Evolutionary conservation across 352 stramenopile species (phyloP).

Genomic region (Globisporangium megalacanthum): DNA sequence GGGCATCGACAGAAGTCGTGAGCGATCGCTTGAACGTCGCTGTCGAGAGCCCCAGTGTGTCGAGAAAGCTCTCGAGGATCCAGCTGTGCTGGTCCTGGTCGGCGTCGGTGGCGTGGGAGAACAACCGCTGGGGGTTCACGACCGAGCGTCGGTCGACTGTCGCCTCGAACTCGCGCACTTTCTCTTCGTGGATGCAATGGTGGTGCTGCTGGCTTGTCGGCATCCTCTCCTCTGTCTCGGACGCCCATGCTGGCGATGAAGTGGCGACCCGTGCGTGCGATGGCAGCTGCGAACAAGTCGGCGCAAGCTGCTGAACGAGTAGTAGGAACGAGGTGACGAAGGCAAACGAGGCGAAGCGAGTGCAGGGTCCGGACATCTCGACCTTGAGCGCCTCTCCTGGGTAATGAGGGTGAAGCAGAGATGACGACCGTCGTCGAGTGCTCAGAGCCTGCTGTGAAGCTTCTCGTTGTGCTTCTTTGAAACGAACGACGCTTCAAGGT

Average conservation of each 20-base stretch:
- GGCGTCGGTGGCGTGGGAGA: neutral
- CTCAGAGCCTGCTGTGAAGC: too few species aligned
- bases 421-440: too few species aligned
- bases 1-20: conserved; percentile 3
- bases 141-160: conserved; percentile 37
- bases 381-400: too few species aligned
- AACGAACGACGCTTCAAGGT: too few species aligned
- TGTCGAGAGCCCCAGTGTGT: conserved; percentile 27
- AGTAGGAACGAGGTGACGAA: too few species aligned
- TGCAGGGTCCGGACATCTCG: too few species aligned
- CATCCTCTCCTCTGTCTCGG: neutral
- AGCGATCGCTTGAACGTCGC: conserved; percentile 6
- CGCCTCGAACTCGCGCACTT: conserved; percentile 39
- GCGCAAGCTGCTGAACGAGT: too few species aligned
- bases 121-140: conserved; percentile 23
- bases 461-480: too few species aligned
- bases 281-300: too few species aligned
- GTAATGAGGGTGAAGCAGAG: too few species aligned
- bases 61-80: conserved; percentile 35
- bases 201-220: conserved; percentile 16
- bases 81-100: conserved; percentile 13
- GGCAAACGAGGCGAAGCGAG: too few species aligned
- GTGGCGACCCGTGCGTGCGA: neutral
- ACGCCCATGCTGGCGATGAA: neutral
- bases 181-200: conserved; percentile 68